Evolutionary conservation across 2,329 filamentous ascomycete species (phyloP).

Genomic region (Ophiosphaerella narmari): DNA sequence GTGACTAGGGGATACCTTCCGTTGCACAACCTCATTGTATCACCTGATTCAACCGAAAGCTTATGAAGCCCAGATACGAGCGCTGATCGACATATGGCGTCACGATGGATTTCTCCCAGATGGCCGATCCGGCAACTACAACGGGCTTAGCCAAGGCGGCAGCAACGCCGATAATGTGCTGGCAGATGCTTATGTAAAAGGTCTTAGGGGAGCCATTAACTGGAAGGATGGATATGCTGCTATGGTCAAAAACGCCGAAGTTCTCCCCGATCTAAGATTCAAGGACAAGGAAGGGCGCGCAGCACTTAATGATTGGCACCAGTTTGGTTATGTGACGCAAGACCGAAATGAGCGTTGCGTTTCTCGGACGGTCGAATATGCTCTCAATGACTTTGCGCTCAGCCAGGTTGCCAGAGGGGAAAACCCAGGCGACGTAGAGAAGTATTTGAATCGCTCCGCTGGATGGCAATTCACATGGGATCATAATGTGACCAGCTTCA

Average conservation of each 20-base stretch:
- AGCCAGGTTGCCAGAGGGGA: conserved; percentile 42
- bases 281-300: conserved; percentile 71
- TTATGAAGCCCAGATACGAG: conserved; percentile 69
- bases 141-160: conserved; percentile 70
- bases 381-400: conserved; percentile 47
- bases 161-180: conserved; percentile 73
- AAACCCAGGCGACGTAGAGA: conserved; percentile 44
- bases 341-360: conserved; percentile 37
- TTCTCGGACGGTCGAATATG: conserved; percentile 46
- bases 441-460: conserved; percentile 42
- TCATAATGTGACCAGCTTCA: conserved; percentile 21
- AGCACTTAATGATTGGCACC: conserved; percentile 69
- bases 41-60: conserved; percentile 66
- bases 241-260: conserved; percentile 70
- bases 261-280: conserved; percentile 51
- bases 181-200: conserved; percentile 72
- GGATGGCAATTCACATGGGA: conserved; percentile 28
- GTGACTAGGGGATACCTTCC: conserved; percentile 69
- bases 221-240: conserved; percentile 72
- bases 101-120: conserved; percentile 68
- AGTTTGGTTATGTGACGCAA: conserved; percentile 62
- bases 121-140: conserved; percentile 68
- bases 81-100: conserved; percentile 70
- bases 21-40: conserved; percentile 60
- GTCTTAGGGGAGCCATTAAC: conserved; percentile 63